Base-by-base conservation (phyloP, 2,329 filamentous ascomycete species). In the Exophiala dermatitidis region DNA sequence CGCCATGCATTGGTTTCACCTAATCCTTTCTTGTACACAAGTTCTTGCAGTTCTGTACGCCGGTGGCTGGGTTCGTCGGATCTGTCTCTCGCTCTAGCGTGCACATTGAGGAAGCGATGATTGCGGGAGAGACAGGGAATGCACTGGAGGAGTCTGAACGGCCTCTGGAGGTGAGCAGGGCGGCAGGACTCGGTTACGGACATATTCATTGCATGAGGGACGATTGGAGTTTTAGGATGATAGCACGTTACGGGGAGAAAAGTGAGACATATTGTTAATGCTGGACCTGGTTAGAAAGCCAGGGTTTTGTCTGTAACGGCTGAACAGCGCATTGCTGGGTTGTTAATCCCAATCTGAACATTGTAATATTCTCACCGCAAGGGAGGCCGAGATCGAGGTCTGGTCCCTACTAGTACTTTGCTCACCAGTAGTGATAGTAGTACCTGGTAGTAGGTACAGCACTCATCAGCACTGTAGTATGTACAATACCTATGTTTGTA, bases 21-120 rank as follows among this genome's bases (percentile, higher is more conserved):
- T 48, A 51, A 50, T 52, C 50, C 44, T 53, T 53, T 58, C 53
- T 58, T 58, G 56, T 58, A 58, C 56, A 58, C 49, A 32, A 56
- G 50, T 56, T 50, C 50, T 51, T 48, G 37, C 48, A 36, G 48
- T 43, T 48, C 47, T 48, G 37, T 50, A 48, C 38, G 48, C 45
- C 36, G 29, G 48, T 41, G 52, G 43, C 50, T 29, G 9, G 41
- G 26, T 32, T 36, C 38, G 48, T 40, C 46, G 46, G 51, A 49
- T 53, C 48, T 54, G 50, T 54, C 45, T 42, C 54, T 42, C 50
- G 51, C 33, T 42, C 36, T 48, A 42, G 49, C 31, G 45, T 59
- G 56, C 56, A 59, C 51, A 54, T 53, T 19, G 50, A 49, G 8
- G 50, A 51, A 51, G 56, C 46, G 52, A 49, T 44, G 56, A 54